phyloP scores from a whole-genome alignment of 2,329 filamentous ascomycete species.

The Claviceps lovelessii region DNA sequence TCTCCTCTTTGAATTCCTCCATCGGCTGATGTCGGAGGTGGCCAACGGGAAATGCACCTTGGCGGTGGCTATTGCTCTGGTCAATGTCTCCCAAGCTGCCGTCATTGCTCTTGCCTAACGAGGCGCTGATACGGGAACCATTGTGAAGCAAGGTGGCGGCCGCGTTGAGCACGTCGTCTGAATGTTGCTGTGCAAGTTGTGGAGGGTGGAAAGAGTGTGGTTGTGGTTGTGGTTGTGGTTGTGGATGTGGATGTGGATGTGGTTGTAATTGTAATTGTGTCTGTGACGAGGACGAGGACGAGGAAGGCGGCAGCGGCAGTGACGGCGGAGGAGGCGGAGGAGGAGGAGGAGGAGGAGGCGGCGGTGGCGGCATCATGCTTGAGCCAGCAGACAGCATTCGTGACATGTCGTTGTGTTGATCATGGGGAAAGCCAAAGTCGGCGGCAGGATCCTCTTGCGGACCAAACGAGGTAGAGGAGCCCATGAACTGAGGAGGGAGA shows the following conservation, averaged over 20 bases:
- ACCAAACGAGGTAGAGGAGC: slow-evolving; percentile 49
- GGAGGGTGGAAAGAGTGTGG: background rate
- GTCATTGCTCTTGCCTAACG: slow-evolving; percentile 3
- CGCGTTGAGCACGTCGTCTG: slow-evolving; percentile 41
- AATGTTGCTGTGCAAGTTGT: slow-evolving; percentile 14
- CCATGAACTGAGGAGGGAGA: slow-evolving; percentile 51
- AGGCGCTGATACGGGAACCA: slow-evolving; percentile 12
- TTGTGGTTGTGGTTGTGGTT: slow-evolving; percentile 3
- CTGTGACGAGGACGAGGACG: background rate
- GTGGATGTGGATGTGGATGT: no score
- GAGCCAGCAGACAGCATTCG: slow-evolving; percentile 11
- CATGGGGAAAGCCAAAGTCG: slow-evolving; percentile 9
- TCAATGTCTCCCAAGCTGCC: slow-evolving; percentile 15
- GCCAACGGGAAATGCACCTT: slow-evolving; percentile 22
- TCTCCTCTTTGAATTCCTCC: slow-evolving; percentile 28
- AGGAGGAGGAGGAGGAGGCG: slow-evolving; percentile 14
- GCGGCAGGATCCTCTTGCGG: slow-evolving; percentile 24
- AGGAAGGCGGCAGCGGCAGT: background rate
- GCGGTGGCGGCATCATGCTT: slow-evolving; percentile 22
- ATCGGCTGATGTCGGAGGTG: slow-evolving; percentile 29
- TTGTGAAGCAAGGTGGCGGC: slow-evolving; percentile 40
- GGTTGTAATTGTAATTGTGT: slow-evolving; percentile 1
- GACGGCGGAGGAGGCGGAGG: slow-evolving; percentile 7
- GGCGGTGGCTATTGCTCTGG: slow-evolving; percentile 10
- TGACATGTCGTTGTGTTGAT: slow-evolving; percentile 7